These are phyloP conservation scores for Phlebopus sp. DNA, from an alignment of 1,284 basidiomycete species.

Conservation along the genomic window DNA sequence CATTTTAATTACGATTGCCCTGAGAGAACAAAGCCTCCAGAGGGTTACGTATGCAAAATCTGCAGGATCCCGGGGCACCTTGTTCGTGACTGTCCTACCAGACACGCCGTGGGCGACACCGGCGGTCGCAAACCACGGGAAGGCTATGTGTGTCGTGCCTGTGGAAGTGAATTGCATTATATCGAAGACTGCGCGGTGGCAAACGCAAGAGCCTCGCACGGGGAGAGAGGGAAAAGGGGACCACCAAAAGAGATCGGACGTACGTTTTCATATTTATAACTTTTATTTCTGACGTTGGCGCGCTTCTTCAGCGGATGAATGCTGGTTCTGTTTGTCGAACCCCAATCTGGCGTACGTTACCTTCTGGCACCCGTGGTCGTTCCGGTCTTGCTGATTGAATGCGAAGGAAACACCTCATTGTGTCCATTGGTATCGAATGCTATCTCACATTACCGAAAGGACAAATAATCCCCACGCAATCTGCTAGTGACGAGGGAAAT, in stretches of 20 bases:
- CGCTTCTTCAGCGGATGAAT: slow-evolving; percentile 68
- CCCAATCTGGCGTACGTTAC: slow-evolving; percentile 74
- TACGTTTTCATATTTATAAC: slow-evolving; percentile 36
- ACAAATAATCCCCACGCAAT: slow-evolving; percentile 81
- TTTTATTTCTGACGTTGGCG: slow-evolving; percentile 3
- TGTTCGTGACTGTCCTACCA: slow-evolving; percentile 82
- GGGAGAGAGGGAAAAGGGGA: slow-evolving; percentile 46
- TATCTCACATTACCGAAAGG: slow-evolving; percentile 94
- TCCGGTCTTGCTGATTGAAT: slow-evolving; percentile 9
- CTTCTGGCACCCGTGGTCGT: not conserved
- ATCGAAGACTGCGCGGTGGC: slow-evolving; percentile 83
- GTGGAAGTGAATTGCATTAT: slow-evolving; percentile 79
- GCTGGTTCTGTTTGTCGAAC: slow-evolving; percentile 96
- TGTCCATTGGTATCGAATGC: slow-evolving; percentile 87
- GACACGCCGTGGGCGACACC: slow-evolving; percentile 70
- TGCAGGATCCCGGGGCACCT: slow-evolving; percentile 81
- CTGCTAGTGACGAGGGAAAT: slow-evolving; percentile 40
- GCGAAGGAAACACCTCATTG: slow-evolving; percentile 87
- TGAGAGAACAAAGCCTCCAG: slow-evolving; percentile 70
- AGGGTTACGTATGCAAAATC: slow-evolving; percentile 83
- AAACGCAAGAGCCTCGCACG: slow-evolving; percentile 39
- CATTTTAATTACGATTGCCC: slow-evolving; percentile 78
- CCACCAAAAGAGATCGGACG: slow-evolving; percentile 78
- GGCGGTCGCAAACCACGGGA: slow-evolving; percentile 75
- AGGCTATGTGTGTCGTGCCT: slow-evolving; percentile 86